Base-by-base conservation (phyloP, 495 filamentous ascomycete species). In the Podospora conica region DNA sequence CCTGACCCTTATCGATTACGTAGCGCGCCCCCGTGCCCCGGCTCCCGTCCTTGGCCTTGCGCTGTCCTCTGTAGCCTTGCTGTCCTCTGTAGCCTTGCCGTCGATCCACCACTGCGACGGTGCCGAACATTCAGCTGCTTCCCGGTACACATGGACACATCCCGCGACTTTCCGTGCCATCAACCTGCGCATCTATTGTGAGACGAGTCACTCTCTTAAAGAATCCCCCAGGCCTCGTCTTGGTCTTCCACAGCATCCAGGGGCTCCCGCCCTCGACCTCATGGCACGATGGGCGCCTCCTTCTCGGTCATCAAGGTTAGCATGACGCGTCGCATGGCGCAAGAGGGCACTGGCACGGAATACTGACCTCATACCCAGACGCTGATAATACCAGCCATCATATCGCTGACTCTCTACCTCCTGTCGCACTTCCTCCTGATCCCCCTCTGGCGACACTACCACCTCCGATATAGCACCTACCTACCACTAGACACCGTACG, bases 361-460 rank as follows among this genome's bases (percentile, higher is more conserved):
- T 56, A 7, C 58, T 65, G 3, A 66, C 27, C 24, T 23, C 3
- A 2, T 59, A 8, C 59, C 48, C 66, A 97, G 92, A 91, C 89
- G 3, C 76, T 97, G 57, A 75, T 93, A 68, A 80, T 93, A 59
- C 93, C 93, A 3, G 90, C 91, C 62, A 65, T 90, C 66, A 89
- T 95, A 75, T 90, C 92, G 53, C 81, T 92, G 60, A 73, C 85
- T 58, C 80, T 96, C 71, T 96, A 92, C 77, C 77, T 94, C 72
- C 66, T 90, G 56, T 74, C 88, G 58, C 87, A 86, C 61, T 91
- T 89, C 75, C 72, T 90, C 61, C 69, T 94, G 74, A 71, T 93
- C 53, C 93, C 93, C 3, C 77, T 91, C 69, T 90, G 91, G 84
- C 88, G 85, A 28, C 85, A 84, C 58, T 90, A 94, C 75, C 90